Conservation (phyloP, 371 early-diverging fungal genomes). For the Apophysomyces ossiformis region DNA sequence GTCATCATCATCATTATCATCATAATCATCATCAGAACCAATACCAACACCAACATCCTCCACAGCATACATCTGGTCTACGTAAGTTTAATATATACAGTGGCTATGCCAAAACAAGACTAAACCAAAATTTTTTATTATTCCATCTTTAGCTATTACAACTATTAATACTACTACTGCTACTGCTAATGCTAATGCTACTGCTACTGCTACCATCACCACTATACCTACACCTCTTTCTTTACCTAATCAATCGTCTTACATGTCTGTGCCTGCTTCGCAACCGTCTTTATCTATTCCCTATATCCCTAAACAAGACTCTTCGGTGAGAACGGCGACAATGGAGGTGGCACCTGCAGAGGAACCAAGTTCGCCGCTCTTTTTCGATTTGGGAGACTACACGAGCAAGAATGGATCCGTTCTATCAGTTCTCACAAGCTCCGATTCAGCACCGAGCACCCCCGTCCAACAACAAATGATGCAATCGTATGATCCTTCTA, state of each 20-base stretch:
- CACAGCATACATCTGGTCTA: too few species aligned
- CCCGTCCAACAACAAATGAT: slow-evolving; percentile 9
- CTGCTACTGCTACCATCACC: too few species aligned
- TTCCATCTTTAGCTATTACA: too few species aligned
- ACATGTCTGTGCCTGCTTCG: slow-evolving; percentile 1
- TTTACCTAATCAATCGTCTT: not conserved
- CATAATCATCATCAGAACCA: too few species aligned
- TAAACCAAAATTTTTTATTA: too few species aligned
- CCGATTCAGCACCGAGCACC: slow-evolving; percentile 10
- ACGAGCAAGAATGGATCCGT: slow-evolving; percentile 9
- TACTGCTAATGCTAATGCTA: too few species aligned
- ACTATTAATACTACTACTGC: too few species aligned
- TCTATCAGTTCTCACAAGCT: slow-evolving; percentile 7
- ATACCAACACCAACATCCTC: too few species aligned
- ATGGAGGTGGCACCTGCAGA: not conserved
- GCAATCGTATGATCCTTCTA: slow-evolving; percentile 9
- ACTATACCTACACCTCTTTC: not conserved
- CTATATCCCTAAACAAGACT: not conserved
- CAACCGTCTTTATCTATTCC: not conserved
- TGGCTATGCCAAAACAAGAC: too few species aligned
- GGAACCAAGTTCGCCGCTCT: slow-evolving; percentile 7
- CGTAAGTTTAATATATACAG: too few species aligned
- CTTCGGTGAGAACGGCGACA: not conserved
- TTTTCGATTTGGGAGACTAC: slow-evolving; percentile 8
- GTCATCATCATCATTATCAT: too few species aligned